Percentiles rank a stretch among this genome's conserved stretches.
Conservation (phyloP, 495 filamentous ascomycete species). For the Schizothecium vesticola region DNA sequence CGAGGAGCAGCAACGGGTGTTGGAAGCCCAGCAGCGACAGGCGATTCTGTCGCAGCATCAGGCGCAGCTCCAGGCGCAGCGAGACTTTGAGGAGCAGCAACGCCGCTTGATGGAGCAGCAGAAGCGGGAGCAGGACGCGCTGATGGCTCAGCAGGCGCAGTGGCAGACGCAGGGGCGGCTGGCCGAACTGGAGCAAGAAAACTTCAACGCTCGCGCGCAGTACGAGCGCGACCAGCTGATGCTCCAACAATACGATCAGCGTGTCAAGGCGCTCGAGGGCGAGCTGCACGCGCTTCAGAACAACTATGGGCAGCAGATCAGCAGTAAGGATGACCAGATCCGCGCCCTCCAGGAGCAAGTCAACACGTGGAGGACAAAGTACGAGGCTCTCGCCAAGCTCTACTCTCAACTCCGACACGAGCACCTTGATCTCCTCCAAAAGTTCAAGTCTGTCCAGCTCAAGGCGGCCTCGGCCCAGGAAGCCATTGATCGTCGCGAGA, state of each 20-base stretch:
- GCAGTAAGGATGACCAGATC: slow-evolving; percentile 92
- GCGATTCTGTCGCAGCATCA: slow-evolving; percentile 61
- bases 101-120: slow-evolving; percentile 83
- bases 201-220: slow-evolving; percentile 87
- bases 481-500: slow-evolving; percentile 90
- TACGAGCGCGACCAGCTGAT: slow-evolving; percentile 95
- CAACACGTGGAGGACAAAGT: slow-evolving; percentile 95
- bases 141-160: slow-evolving; percentile 79
- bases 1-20: slow-evolving; percentile 81
- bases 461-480: slow-evolving; percentile 96
- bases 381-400: slow-evolving; percentile 91
- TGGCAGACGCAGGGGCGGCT: slow-evolving; percentile 89
- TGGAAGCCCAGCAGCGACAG: slow-evolving; percentile 77
- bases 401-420: slow-evolving; percentile 95
- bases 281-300: slow-evolving; percentile 77
- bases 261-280: slow-evolving; percentile 85
- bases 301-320: slow-evolving; percentile 77
- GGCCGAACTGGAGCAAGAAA: slow-evolving; percentile 91
- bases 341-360: slow-evolving; percentile 86
- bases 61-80: slow-evolving; percentile 73
- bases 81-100: slow-evolving; percentile 93
- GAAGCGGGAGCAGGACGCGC: slow-evolving; percentile 80
- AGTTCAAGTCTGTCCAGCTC: slow-evolving; percentile 90
- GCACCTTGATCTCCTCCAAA: slow-evolving; percentile 89
- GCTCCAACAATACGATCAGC: slow-evolving; percentile 91